Percentiles rank a stretch among this genome's conserved stretches.
Evolutionary conservation across 75 land plant species (phyloP).

Genomic region (Pinus tabuliformis): DNA sequence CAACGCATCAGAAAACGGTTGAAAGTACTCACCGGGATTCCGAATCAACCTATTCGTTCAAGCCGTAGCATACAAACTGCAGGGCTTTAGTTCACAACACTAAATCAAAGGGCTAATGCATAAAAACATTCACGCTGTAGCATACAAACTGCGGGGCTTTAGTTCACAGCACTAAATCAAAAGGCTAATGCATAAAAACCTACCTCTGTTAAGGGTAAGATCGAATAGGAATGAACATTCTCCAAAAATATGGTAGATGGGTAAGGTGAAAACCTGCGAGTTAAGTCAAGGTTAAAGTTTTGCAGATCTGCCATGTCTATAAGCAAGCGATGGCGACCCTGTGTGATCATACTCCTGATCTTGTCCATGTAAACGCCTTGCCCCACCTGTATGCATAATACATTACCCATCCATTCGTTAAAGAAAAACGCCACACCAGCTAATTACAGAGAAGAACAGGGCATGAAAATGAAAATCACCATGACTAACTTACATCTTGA

Average conservation of each 20-base stretch:
- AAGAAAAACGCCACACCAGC: no score
- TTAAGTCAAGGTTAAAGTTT: slow-evolving; percentile 58
- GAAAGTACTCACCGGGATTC: slow-evolving; percentile 81
- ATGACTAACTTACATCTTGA: slow-evolving; percentile 51
- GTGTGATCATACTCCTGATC: slow-evolving; percentile 54
- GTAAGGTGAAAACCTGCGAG: slow-evolving; percentile 50
- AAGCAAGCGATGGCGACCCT: slow-evolving; percentile 65
- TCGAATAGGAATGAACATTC: background rate
- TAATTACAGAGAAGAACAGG: no score
- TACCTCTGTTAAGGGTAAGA: no score
- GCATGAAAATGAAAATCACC: background rate
- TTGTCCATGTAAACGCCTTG: slow-evolving; percentile 74
- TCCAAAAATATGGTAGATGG: background rate
- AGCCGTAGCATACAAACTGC: no score
- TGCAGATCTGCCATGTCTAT: slow-evolving; percentile 82
- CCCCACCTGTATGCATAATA: slow-evolving; percentile 36
- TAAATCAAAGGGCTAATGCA: no score
- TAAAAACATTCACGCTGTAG: no score
- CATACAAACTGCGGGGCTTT: no score
- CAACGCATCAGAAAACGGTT: slow-evolving; percentile 82
- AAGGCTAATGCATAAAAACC: no score
- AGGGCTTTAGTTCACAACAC: no score
- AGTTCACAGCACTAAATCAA: no score
- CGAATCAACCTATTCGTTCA: slow-evolving; percentile 50
- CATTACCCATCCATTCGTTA: no score